Evolutionary conservation across 176 grass and related monocot genomes (phyloP), one percentile per base, ranked within the genome.

Genomic region (Metroxylon sagu): DNA sequence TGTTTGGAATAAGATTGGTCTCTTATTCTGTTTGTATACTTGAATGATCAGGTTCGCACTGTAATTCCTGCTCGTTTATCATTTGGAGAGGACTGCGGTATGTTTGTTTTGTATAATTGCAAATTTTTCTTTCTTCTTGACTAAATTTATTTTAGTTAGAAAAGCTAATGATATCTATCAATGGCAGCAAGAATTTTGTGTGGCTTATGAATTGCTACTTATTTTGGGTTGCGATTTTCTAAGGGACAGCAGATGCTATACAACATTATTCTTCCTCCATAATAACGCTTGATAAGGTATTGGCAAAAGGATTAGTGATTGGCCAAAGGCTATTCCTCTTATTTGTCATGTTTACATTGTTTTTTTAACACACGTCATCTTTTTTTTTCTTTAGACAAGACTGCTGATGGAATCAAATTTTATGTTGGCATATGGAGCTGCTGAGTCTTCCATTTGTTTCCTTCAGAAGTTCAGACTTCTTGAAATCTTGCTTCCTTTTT

Each of bases 171-270:
- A 43, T 10, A 12, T 43, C 8, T 31, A 48, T 75, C 67, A 79
- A 74, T 80, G 71, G 54, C 81, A 96, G 92, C 92, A 29, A 90
- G 87, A 74, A 90, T 74, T 85, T n/a, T 96, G 79, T 77, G 92
- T 72, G 86, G 83, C 67, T 85, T 96, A 53, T 82, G 92, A 87
- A 82, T 96, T 87, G 92, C 67, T 71, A 80, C 57, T 70, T 77
- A 83, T 25, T 80, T 96, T 71, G 87, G 80, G 70, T 88, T 96
- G 53, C 71, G 62, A 55, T 85, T 96, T 79, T 90, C 86, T 54
- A 74, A 73, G 39, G 87, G 76, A 85, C 83, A 72, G 74, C 75
- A 39, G 68, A 59, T 60, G 92, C 87, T 26, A 84, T 90, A 71
- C 74, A 14, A 1, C 61, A 76, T 68, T 69, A 85, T 74, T 90